Percentiles rank a stretch among this genome's conserved stretches.
Conservation (phyloP, 495 filamentous ascomycete species). For the Massariosphaeria phaeospora region DNA sequence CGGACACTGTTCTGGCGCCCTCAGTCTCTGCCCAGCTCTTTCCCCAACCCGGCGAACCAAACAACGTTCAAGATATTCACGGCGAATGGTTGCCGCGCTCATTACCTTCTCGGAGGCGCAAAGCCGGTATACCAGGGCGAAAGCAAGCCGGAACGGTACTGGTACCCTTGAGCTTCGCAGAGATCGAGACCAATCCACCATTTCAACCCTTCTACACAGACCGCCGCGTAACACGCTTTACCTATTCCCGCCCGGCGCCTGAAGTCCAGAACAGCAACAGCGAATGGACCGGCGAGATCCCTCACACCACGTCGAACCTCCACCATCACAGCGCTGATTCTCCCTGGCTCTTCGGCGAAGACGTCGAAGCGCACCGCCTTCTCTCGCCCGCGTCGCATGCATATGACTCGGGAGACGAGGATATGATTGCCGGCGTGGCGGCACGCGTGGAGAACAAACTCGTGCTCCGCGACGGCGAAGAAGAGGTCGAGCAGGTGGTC, state of each 20-base stretch:
- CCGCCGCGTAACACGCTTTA: slow-evolving; percentile 64
- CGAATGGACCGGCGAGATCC: slow-evolving; percentile 20
- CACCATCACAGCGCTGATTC: slow-evolving; percentile 36
- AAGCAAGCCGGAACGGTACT: not conserved
- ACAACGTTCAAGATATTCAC: slow-evolving; percentile 14
- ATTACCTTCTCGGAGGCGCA: slow-evolving; percentile 13
- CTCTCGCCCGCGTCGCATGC: slow-evolving; percentile 43
- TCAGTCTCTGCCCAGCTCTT: slow-evolving; percentile 17
- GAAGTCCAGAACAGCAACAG: slow-evolving; percentile 20
- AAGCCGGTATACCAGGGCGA: not conserved
- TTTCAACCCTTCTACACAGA: slow-evolving; percentile 92
- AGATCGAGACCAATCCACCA: slow-evolving; percentile 87
- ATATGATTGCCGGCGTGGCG: slow-evolving; percentile 39
- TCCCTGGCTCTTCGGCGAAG: slow-evolving; percentile 69
- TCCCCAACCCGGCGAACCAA: slow-evolving; percentile 9
- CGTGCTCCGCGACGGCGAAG: slow-evolving; percentile 58
- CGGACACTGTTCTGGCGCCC: slow-evolving; percentile 25
- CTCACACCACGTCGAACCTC: slow-evolving; percentile 29
- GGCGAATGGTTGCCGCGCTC: slow-evolving; percentile 32
- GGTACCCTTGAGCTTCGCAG: slow-evolving; percentile 63
- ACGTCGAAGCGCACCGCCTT: slow-evolving; percentile 57
- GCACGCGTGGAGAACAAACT: slow-evolving; percentile 38
- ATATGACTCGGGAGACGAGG: slow-evolving; percentile 53
- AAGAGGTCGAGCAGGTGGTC: slow-evolving; percentile 70
- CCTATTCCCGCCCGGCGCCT: slow-evolving; percentile 43